phyloP scores from a whole-genome alignment of 2,329 filamentous ascomycete genomes.

The Microcera coccophila region DNA sequence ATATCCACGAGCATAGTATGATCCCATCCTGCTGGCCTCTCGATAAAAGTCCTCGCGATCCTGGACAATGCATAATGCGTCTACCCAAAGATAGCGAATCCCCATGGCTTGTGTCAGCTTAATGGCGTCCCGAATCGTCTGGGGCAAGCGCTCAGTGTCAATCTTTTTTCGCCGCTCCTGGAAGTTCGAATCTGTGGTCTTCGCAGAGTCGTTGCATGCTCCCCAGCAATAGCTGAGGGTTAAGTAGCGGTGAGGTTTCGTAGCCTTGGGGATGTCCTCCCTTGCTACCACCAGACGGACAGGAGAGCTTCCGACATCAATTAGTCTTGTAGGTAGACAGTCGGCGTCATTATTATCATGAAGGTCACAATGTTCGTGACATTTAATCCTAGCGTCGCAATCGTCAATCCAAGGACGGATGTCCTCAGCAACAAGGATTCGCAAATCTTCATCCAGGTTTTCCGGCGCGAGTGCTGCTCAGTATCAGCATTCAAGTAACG shows the following conservation, averaged over 20 bases:
- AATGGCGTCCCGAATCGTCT: slow-evolving; percentile 3
- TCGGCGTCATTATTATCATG: neutral
- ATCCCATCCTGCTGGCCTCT: slow-evolving; percentile 8
- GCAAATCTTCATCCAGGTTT: neutral
- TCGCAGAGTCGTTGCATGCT: neutral
- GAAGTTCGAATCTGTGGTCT: neutral
- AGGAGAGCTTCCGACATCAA: slow-evolving; percentile 1
- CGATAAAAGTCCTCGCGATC: slow-evolving; percentile 5
- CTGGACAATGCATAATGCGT: slow-evolving; percentile 9
- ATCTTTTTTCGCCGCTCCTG: neutral
- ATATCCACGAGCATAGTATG: slow-evolving; percentile 7
- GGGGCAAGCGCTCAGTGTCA: neutral
- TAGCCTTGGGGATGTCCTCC: neutral
- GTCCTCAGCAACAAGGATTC: neutral
- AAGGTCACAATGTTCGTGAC: neutral
- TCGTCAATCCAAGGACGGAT: neutral
- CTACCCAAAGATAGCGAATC: slow-evolving; percentile 5
- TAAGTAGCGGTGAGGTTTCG: neutral
- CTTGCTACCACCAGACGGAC: neutral
- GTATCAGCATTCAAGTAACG: neutral
- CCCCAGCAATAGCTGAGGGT: slow-evolving; percentile 6
- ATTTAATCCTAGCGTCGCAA: neutral
- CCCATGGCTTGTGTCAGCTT: slow-evolving; percentile 1
- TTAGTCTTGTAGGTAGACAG: slow-evolving; percentile 1
- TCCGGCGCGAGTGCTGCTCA: neutral